Conservation (phyloP, 2,329 filamentous ascomycete genomes). For the Pyrenochaeta sp. region DNA sequence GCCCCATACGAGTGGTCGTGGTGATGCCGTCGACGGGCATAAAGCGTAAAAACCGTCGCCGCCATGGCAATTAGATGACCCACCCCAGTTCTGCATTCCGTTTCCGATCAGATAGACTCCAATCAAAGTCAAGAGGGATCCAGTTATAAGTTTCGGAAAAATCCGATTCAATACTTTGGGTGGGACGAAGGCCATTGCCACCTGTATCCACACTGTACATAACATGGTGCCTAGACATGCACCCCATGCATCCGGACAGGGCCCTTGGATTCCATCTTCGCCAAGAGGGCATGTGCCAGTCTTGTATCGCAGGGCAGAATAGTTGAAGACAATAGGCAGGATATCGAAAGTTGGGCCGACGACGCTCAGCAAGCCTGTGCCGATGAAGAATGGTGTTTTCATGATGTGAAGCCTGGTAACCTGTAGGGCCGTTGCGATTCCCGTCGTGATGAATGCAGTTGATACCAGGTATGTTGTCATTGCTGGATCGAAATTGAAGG, state of each 20-base stretch:
- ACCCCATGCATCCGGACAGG: constrained; percentile 36
- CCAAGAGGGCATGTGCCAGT: constrained; percentile 27
- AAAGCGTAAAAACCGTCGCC: constrained; percentile 36
- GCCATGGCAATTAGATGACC: constrained; percentile 34
- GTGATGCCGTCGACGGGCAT: constrained; percentile 27
- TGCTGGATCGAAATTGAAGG: constrained; percentile 33
- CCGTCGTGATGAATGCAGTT: constrained; percentile 38
- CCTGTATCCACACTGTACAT: constrained; percentile 52
- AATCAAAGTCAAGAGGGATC: constrained; percentile 29
- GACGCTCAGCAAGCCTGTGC: constrained; percentile 34
- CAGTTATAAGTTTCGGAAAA: constrained; percentile 38
- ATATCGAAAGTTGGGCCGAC: constrained; percentile 41
- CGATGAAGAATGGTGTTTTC: constrained; percentile 37
- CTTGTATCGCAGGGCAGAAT: constrained; percentile 33
- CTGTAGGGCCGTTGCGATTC: constrained; percentile 36
- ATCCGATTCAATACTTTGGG: constrained; percentile 30
- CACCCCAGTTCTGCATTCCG: constrained; percentile 39
- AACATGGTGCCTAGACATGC: constrained; percentile 45
- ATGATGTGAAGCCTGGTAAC: constrained; percentile 34
- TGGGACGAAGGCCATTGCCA: constrained; percentile 34
- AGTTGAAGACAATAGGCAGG: constrained; percentile 37
- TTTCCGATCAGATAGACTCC: constrained; percentile 36
- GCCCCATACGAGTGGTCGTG: constrained; percentile 42
- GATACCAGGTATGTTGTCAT: constrained; percentile 37
- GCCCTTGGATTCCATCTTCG: constrained; percentile 28